phyloP scores from a whole-genome alignment of 257 asterid genomes.

The Rauvolfia tetraphylla region DNA sequence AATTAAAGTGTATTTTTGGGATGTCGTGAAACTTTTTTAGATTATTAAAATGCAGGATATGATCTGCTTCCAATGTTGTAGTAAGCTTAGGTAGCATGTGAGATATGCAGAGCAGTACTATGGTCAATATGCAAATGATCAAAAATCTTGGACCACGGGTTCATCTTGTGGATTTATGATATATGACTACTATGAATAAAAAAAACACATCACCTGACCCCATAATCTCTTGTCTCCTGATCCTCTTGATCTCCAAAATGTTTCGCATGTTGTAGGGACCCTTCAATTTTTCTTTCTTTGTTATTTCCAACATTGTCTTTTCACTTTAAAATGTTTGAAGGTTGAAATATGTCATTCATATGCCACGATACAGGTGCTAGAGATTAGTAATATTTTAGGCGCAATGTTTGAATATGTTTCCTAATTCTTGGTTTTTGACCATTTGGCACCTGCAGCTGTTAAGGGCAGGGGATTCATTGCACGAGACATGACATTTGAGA shows the following conservation, averaged over 20 bases:
- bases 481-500: constrained; percentile 53
- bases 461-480: constrained; percentile 59
- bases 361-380: too few species aligned
- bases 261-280: neutral
- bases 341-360: too few species aligned
- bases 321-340: too few species aligned
- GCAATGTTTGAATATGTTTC: too few species aligned
- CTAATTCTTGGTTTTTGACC: neutral
- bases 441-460: constrained; percentile 36
- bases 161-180: neutral
- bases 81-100: neutral
- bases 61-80: neutral
- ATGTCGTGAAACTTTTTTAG: neutral
- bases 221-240: neutral
- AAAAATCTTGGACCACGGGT: constrained; percentile 9
- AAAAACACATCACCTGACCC: neutral
- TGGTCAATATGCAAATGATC: neutral
- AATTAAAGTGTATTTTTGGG: too few species aligned
- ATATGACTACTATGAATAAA: too few species aligned
- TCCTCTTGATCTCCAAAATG: neutral
- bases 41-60: neutral
- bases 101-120: neutral
- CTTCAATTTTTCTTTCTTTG: neutral
- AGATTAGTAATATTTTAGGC: too few species aligned
- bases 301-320: too few species aligned